These are phyloP conservation scores for Arthrobotrys sphaeroides DNA, from an alignment of 2,329 filamentous ascomycete species.

Conservation along the genomic window DNA sequence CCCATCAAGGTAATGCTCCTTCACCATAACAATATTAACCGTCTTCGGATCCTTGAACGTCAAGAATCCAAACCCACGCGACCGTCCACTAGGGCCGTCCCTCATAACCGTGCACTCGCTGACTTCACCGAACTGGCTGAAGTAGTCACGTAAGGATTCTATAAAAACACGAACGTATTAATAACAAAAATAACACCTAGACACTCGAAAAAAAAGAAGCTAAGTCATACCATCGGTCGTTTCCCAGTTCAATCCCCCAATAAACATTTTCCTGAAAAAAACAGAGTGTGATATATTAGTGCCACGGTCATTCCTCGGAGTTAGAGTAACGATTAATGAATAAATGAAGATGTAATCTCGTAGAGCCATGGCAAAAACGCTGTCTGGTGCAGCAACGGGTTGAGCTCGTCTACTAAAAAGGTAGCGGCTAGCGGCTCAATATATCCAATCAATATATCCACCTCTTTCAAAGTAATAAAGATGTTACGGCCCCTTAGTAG, in stretches of 20 bases:
- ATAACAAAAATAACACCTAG: not conserved
- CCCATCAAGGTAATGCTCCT: conserved; percentile 96
- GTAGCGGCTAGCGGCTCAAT: not conserved
- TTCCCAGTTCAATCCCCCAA: conserved; percentile 98
- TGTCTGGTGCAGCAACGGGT: conserved; percentile 6
- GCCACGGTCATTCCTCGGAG: not conserved
- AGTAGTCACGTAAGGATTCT: conserved; percentile 98
- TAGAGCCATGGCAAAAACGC: conserved; percentile 27
- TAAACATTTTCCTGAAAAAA: conserved; percentile 96
- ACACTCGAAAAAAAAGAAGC: not conserved
- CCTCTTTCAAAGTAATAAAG: not conserved
- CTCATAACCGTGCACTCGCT: conserved; percentile 99
- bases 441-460: not conserved
- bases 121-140: conserved; percentile 96
- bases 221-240: conserved; percentile 92
- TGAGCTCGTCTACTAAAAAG: conserved; percentile 7
- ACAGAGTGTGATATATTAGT: conserved; percentile 40
- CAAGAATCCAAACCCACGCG: conserved; percentile 94
- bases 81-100: conserved; percentile 90
- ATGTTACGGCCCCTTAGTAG: conserved; percentile 14
- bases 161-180: conserved; percentile 42
- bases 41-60: conserved; percentile 98
- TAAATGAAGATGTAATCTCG: conserved; percentile 1
- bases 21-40: conserved; percentile 99
- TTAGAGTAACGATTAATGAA: not conserved